Evolutionary conservation across 306 rosid species (phyloP).

Genomic region (Potentilla sterilis): DNA sequence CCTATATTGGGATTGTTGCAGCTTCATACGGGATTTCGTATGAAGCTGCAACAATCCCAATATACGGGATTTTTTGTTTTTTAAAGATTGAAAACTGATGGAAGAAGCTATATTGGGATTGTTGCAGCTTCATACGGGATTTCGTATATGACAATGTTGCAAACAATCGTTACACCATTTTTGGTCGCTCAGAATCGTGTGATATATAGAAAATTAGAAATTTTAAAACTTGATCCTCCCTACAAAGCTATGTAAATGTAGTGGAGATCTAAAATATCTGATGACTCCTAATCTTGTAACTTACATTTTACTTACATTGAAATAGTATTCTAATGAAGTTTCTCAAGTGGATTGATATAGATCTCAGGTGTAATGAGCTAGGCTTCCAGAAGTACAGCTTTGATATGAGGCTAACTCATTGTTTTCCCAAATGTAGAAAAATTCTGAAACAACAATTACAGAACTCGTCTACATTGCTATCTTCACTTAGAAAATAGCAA

Average conservation of each 20-base stretch:
- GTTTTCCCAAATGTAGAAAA: conserved; percentile 11
- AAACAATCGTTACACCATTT: conserved; percentile 74
- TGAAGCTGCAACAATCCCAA: too few relatives aligned
- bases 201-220: conserved; percentile 41
- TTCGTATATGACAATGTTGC: conserved; percentile 86
- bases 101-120: conserved; percentile 18
- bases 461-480: conserved; percentile 10
- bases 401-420: neutral
- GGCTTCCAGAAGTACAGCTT: neutral
- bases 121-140: conserved; percentile 70
- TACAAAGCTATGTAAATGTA: neutral
- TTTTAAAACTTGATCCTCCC: conserved; percentile 1
- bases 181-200: conserved; percentile 87
- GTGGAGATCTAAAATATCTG: conserved; percentile 10
- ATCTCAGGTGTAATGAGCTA: neutral
- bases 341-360: neutral
- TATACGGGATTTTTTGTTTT: too few relatives aligned
- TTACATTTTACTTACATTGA: neutral
- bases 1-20: conserved; percentile 38
- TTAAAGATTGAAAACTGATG: conserved; percentile 1
- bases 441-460: neutral
- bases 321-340: conserved; percentile 10
- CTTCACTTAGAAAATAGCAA: neutral
- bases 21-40: conserved; percentile 65
- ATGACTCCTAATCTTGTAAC: conserved; percentile 9